Evolutionary conservation across 1,284 basidiomycete species (phyloP).

Genomic region (Fomitopsis betulina): DNA sequence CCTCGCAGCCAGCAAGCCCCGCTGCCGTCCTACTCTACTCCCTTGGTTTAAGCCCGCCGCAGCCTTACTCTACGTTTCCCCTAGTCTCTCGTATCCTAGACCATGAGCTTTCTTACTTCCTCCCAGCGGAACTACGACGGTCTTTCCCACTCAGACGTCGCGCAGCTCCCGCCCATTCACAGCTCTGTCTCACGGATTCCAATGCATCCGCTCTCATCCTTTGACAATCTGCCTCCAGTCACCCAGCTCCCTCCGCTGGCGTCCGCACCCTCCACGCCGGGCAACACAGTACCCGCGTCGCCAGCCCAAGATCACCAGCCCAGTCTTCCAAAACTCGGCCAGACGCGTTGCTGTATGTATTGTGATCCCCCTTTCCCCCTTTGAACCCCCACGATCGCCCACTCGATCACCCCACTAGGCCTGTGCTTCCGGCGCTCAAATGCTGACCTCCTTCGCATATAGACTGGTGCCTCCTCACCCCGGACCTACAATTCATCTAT

Average conservation of each 20-base stretch:
- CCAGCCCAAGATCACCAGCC: slow-evolving; percentile 24
- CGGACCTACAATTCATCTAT: slow-evolving; percentile 81
- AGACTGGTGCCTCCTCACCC: slow-evolving; percentile 73
- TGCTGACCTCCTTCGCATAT: slow-evolving; percentile 18
- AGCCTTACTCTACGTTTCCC: slow-evolving; percentile 15
- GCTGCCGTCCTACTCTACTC: slow-evolving; percentile 19
- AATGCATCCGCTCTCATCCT: slow-evolving; percentile 27
- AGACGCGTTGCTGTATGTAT: slow-evolving; percentile 71
- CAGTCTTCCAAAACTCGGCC: slow-evolving; percentile 50
- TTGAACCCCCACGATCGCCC: slow-evolving; percentile 26
- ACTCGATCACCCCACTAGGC: slow-evolving; percentile 30
- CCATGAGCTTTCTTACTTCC: slow-evolving; percentile 42
- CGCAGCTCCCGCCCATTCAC: slow-evolving; percentile 18
- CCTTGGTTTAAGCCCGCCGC: slow-evolving; percentile 17
- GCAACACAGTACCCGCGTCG: slow-evolving; percentile 5
- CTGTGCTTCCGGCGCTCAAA: slow-evolving; percentile 14
- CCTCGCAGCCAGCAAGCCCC: slow-evolving; percentile 7
- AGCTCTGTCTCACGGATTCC: slow-evolving; percentile 15
- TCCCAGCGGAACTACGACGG: slow-evolving; percentile 34
- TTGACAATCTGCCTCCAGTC: slow-evolving; percentile 22
- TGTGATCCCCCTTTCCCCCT: slow-evolving; percentile 31
- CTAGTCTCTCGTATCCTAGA: slow-evolving; percentile 18
- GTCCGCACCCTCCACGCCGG: slow-evolving; percentile 15
- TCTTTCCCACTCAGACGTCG: slow-evolving; percentile 26
- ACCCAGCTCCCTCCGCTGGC: slow-evolving; percentile 13